phyloP scores from a whole-genome alignment of 2,329 filamentous ascomycete species.

The Lachnellula occidentalis region DNA sequence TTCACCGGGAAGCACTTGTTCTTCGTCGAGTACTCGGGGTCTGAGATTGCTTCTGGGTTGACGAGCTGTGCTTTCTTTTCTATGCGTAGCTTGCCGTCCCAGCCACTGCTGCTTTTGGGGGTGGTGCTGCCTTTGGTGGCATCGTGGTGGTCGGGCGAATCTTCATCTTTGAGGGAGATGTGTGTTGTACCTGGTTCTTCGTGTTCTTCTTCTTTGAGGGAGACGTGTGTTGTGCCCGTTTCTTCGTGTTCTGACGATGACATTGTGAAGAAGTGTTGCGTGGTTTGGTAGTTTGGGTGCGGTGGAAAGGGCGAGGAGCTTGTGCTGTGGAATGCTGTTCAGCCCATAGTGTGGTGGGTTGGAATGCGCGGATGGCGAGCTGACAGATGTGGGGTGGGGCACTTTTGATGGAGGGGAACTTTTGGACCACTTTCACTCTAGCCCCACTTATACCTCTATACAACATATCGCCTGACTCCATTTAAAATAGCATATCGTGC shows the following conservation, averaged over 20 bases:
- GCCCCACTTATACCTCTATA: too few species aligned
- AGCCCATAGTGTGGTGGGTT: background rate
- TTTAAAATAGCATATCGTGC: too few species aligned
- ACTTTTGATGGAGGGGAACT: too few species aligned
- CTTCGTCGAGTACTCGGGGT: constrained; percentile 76
- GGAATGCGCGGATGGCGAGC: too few species aligned
- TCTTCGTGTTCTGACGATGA: constrained; percentile 18
- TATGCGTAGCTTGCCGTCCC: constrained; percentile 78
- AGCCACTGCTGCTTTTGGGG: constrained; percentile 58
- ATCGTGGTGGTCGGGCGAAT: constrained; percentile 23
- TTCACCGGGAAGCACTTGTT: constrained; percentile 64
- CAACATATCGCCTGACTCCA: too few species aligned
- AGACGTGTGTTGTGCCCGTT: constrained; percentile 22
- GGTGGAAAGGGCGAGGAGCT: too few species aligned
- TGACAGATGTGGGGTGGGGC: too few species aligned
- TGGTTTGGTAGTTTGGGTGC: background rate
- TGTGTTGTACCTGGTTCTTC: constrained; percentile 18
- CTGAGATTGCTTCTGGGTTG: constrained; percentile 77
- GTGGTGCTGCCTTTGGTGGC: constrained; percentile 18
- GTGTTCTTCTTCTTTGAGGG: constrained; percentile 22
- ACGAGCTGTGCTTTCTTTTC: constrained; percentile 62
- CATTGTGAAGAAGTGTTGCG: constrained; percentile 9
- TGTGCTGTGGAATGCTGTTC: too few species aligned
- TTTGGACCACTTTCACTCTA: too few species aligned
- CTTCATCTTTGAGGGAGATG: constrained; percentile 23